phyloP scores from a whole-genome alignment of 345 rosid species.

The Populus euphratica region DNA sequence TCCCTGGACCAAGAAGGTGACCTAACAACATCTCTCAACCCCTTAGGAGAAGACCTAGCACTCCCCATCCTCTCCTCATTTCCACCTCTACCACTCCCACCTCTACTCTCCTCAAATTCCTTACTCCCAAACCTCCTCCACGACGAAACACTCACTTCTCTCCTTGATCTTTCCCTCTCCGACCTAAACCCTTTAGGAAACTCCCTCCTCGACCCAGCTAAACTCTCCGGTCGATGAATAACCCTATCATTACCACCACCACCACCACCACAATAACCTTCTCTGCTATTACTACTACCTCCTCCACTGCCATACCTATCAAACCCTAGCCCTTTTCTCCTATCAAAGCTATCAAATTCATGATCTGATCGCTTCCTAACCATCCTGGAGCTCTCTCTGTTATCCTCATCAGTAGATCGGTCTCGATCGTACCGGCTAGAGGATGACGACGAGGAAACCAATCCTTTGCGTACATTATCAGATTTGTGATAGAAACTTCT shows the following conservation, averaged over 20 bases:
- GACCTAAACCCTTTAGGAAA: slow-evolving; percentile 85
- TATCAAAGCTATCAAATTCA: slow-evolving; percentile 57
- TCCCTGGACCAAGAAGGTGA: slow-evolving; percentile 59
- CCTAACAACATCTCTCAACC: slow-evolving; percentile 38
- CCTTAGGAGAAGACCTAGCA: slow-evolving; percentile 35
- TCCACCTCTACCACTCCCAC: slow-evolving; percentile 20
- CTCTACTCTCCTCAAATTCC: slow-evolving; percentile 33
- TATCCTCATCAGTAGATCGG: slow-evolving; percentile 47
- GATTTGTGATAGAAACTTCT: slow-evolving; percentile 56
- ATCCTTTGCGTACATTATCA: slow-evolving; percentile 47
- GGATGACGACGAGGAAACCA: slow-evolving; percentile 43
- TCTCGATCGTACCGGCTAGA: slow-evolving; percentile 64
- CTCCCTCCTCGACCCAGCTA: slow-evolving; percentile 61
- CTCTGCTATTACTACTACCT: slow-evolving; percentile 27
- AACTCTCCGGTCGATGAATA: slow-evolving; percentile 72
- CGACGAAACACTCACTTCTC: slow-evolving; percentile 66
- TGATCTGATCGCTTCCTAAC: slow-evolving; percentile 59
- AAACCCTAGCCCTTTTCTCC: slow-evolving; percentile 51
- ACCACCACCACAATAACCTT: slow-evolving; percentile 17
- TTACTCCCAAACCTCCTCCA: slow-evolving; percentile 71
- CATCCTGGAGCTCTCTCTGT: slow-evolving; percentile 40
- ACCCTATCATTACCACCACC: slow-evolving; percentile 22
- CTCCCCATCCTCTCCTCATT: slow-evolving; percentile 22
- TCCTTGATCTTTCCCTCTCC: slow-evolving; percentile 70
- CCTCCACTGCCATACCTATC: slow-evolving; percentile 52